Evolutionary conservation across 2,329 filamentous ascomycete genomes (phyloP), one percentile per base, ranked within the genome.

Genomic region (Fusarium poae): DNA sequence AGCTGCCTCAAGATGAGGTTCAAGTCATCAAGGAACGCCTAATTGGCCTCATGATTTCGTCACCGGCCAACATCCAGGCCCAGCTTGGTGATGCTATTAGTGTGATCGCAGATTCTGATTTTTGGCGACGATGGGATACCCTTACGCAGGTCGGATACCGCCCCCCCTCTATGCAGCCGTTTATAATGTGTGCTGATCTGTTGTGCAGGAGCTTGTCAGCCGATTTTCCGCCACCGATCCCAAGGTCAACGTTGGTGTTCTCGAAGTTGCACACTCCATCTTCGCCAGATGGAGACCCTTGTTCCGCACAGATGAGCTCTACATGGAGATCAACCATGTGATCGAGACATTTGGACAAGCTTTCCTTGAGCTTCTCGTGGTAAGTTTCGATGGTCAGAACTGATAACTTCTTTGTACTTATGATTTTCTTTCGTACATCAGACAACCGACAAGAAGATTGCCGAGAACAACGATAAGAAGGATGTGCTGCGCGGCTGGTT

Each of bases 241-340:
- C 62, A 90, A 91, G 70, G 86, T 94, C 78, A 99, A 98, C 80
- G 93, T 94, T 74, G 97, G 96, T 71, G 96, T 99, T 20, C 85
- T 99, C 64, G 94, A 97, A 81, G 96, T 99, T 44, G 97, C 97
- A 72, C 96, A 99, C 81, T 98, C 96, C 49, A 98, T 99, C 74
- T 99, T 98, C 82, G 92, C 92, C 78, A 87, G 96, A 79, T 99
- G 96, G 96, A 88, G 96, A 70, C 97, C 96, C 11, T 85, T 99
- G 40, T 97, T 97, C 82, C 89, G 92, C 65, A 97, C 94, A 43
- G 93, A 99, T 79, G 93, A 92, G 51, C 88, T 99, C 13, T 99
- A 94, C 79, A 92, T 89, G 35, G 96, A 99, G 81, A 97, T 99
- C 83, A 96, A 97, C 80, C 96, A 99, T 82, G 97, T 99, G 58